phyloP scores from a whole-genome alignment of 106 monocot genomes.

The Phalaenopsis equestris region DNA sequence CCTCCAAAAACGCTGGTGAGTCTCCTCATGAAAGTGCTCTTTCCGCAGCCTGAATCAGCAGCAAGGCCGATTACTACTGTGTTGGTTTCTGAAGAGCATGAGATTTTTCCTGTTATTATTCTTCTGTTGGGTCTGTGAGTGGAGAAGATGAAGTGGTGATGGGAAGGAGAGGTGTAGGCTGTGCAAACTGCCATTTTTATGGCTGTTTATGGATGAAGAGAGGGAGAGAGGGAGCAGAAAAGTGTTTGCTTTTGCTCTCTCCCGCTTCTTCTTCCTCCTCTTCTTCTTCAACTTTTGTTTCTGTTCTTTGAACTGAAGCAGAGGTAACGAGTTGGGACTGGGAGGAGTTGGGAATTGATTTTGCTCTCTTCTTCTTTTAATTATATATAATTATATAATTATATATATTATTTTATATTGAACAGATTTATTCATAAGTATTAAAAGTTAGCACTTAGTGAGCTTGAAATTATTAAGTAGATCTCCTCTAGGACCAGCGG shows the following conservation, averaged over 20 bases:
- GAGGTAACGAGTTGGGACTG: neutral
- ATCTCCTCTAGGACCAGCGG: too few species aligned
- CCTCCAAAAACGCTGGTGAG: constrained; percentile 95
- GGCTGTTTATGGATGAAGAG: neutral
- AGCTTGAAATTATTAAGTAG: neutral
- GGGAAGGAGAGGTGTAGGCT: constrained; percentile 33
- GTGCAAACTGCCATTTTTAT: constrained; percentile 64
- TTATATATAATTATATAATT: too few species aligned
- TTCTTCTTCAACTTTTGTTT: neutral
- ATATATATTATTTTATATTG: neutral
- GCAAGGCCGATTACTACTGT: constrained; percentile 92
- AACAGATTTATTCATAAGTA: neutral
- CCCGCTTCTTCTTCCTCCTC: neutral
- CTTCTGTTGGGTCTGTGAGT: constrained; percentile 4
- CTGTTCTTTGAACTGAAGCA: neutral
- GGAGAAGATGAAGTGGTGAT: constrained; percentile 39
- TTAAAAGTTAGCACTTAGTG: neutral
- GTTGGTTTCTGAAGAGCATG: constrained; percentile 54
- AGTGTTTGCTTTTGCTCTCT: too few species aligned
- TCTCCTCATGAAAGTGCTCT: constrained; percentile 98
- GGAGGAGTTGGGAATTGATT: neutral
- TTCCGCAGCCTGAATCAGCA: constrained; percentile 95
- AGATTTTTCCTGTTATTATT: constrained; percentile 15
- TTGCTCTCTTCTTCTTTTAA: too few species aligned
- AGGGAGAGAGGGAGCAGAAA: neutral